Base-by-base conservation (phyloP, 2,329 filamentous ascomycete genomes). In the Dactylellina cionopaga region DNA sequence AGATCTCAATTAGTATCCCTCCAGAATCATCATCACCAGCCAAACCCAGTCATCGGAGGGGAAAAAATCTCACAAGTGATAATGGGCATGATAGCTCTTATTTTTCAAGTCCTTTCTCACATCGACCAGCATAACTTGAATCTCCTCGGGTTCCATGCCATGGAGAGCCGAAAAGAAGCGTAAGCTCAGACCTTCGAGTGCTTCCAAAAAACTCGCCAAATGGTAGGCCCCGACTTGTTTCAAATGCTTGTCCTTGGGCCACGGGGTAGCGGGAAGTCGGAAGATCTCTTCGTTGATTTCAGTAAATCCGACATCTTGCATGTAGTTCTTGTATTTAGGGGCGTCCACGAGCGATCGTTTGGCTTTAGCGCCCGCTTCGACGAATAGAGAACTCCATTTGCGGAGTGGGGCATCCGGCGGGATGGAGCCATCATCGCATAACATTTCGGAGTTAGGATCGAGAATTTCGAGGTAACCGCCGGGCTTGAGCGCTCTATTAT, bases 381-480 rank as follows among this genome's bases (percentile, higher is more conserved):
- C 33, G 13, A 71, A 73, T 15, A 75, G 54, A 13, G 47, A 47
- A 33, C 73, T 74, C 75, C 76, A 77, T 51, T 70, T 47, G 19
- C 49, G 46, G 24, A 76, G 29, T 0, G 55, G 22, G 5, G 52
- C 55, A 5, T 65, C 62, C 1, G 27, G 24, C 1, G 49, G 37
- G 1, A 75, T 31, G 7, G 87, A 86, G 3, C 41, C 44, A 22
- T 74, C 74, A 41, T 76, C 76, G 2, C 35, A 56, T 7, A 58
- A 65, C 27, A 65, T 68, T n/a, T 44, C 69, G 80, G 91, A 91
- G 80, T 97, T 92, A 56, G 72, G 55, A 37, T 60, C 75, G 19
- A 74, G 39, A 19, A 76, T 63, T 52, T 76, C 75, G 19, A 76
- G 31, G 17, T 64, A 66, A 1, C 75, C 75, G 11, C 75, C 75